Evolutionary conservation across 192 early-diverging fungal genomes (phyloP).

Genomic region (Mortierella claussenii): DNA sequence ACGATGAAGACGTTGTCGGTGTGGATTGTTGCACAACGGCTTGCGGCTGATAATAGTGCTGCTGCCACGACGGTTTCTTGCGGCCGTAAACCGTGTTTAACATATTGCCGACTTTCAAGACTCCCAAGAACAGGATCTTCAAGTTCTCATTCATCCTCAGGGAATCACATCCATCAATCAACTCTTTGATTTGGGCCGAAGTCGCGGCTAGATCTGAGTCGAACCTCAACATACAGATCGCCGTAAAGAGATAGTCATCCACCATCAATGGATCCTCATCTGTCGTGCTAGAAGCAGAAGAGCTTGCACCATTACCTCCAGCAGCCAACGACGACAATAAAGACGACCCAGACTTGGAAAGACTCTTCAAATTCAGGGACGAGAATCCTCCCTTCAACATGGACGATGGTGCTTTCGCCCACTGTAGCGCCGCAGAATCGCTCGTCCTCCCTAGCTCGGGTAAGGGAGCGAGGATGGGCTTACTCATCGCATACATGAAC

Average conservation of each 20-base stretch:
- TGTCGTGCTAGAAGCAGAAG: background rate
- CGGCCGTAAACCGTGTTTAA: constrained; percentile 43
- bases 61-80: constrained; percentile 40
- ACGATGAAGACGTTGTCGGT: background rate
- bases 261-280: constrained; percentile 28
- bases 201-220: constrained; percentile 29
- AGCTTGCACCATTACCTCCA: no score
- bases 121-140: constrained; percentile 36
- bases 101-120: constrained; percentile 49
- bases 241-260: constrained; percentile 46
- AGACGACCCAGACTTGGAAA: constrained; percentile 2
- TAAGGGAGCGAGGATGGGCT: constrained; percentile 20
- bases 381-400: constrained; percentile 18
- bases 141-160: constrained; percentile 37
- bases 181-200: constrained; percentile 20
- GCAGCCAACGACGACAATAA: background rate
- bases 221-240: constrained; percentile 43
- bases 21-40: background rate
- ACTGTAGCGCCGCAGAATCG: background rate
- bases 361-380: constrained; percentile 15
- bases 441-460: background rate
- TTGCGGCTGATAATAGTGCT: constrained; percentile 6
- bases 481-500: constrained; percentile 41
- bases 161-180: constrained; percentile 39
- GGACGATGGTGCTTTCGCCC: constrained; percentile 3